Evolutionary conservation across 768 basidiomycete species (phyloP).

Genomic region (Hypholoma sublateritium): DNA sequence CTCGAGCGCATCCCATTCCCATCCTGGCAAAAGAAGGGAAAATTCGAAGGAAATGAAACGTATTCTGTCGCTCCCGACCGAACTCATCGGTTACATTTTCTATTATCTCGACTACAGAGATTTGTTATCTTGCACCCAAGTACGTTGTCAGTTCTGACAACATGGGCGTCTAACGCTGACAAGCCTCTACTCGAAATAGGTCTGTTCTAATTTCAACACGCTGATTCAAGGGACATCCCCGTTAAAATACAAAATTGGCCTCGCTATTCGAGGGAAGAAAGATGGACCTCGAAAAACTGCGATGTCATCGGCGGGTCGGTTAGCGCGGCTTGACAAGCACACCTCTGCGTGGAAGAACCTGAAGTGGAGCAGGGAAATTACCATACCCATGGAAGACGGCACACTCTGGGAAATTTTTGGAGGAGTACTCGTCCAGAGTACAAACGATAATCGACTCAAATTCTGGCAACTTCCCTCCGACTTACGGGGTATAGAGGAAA

Average conservation of each 20-base stretch:
- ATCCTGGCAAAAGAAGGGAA: no score
- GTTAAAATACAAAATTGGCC: constrained; percentile 44
- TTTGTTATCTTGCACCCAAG: no score
- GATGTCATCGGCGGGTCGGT: constrained; percentile 30
- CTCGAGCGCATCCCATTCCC: no score
- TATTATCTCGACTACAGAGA: no score
- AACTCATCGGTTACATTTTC: no score
- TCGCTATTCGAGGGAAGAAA: constrained; percentile 42
- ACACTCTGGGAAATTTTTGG: constrained; percentile 57
- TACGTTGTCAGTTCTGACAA: no score
- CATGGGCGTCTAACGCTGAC: background rate
- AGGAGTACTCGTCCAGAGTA: constrained; percentile 26
- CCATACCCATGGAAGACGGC: constrained; percentile 41
- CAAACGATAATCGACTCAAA: background rate
- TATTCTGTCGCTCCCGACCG: no score
- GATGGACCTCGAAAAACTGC: constrained; percentile 30
- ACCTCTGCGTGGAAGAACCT: constrained; percentile 40
- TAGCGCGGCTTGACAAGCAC: constrained; percentile 37
- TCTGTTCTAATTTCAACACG: constrained; percentile 13
- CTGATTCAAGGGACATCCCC: constrained; percentile 22
- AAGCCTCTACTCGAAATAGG: constrained; percentile 3
- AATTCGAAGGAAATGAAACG: no score
- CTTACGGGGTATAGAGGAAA: constrained; percentile 44
- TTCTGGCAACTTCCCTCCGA: constrained; percentile 42
- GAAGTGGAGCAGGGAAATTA: constrained; percentile 29